These are phyloP conservation scores for Sisymbrium irio DNA, from an alignment of 345 rosid species.

Conservation along the genomic window DNA sequence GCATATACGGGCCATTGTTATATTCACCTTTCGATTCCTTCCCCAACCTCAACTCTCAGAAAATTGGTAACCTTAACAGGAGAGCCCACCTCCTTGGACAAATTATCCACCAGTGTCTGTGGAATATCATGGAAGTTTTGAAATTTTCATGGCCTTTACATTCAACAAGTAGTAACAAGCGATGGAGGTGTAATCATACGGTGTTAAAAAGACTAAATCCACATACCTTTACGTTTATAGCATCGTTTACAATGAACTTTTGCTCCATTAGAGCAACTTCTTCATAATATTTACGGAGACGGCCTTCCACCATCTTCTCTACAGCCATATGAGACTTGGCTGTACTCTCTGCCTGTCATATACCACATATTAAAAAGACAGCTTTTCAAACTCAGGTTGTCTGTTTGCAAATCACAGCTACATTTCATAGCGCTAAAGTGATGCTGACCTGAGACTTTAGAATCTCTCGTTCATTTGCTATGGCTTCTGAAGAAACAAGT, in stretches of 20 bases:
- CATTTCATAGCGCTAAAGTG: background rate
- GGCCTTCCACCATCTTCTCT: slow-evolving; percentile 98
- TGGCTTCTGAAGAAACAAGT: slow-evolving; percentile 59
- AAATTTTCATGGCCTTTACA: background rate
- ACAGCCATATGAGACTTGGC: slow-evolving; percentile 76
- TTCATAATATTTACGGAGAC: slow-evolving; percentile 85
- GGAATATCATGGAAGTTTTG: background rate
- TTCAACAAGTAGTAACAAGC: background rate
- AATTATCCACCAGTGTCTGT: slow-evolving; percentile 62
- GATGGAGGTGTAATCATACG: background rate
- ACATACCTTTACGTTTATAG: slow-evolving; percentile 65
- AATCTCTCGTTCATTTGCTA: slow-evolving; percentile 86
- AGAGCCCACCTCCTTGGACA: slow-evolving; percentile 80
- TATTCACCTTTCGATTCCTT: slow-evolving; percentile 82
- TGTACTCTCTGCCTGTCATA: slow-evolving; percentile 79
- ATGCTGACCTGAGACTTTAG: slow-evolving; percentile 77
- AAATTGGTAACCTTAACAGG: slow-evolving; percentile 72
- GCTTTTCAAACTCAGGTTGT: background rate
- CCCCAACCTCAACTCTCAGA: slow-evolving; percentile 95
- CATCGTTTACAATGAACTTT: slow-evolving; percentile 75
- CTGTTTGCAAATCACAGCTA: background rate
- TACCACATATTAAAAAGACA: slow-evolving; percentile 7
- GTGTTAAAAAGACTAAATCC: background rate
- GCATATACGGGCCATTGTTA: background rate
- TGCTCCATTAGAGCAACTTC: slow-evolving; percentile 92